phyloP scores from a whole-genome alignment of 2,329 filamentous ascomycete species.

The Triangularia verruculosa region DNA sequence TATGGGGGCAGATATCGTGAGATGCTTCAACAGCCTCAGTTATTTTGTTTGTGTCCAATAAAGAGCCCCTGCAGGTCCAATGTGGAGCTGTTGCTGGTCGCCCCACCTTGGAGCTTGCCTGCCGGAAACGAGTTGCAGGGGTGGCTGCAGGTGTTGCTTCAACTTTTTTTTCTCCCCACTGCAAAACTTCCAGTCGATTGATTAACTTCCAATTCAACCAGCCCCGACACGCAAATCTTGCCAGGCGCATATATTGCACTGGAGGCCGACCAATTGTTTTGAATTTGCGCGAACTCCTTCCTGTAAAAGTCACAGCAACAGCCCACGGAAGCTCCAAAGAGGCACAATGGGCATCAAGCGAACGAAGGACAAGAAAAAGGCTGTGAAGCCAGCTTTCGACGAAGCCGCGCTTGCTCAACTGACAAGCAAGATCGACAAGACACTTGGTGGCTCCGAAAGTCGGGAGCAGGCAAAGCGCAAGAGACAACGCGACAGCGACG shows the following conservation, averaged over 20 bases:
- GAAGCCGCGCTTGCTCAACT: constrained; percentile 50
- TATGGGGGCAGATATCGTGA: not conserved
- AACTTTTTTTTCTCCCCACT: constrained; percentile 7
- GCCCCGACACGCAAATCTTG: not conserved
- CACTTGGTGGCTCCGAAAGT: constrained; percentile 41
- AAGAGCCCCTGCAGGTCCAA: not conserved
- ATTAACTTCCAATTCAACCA: not conserved
- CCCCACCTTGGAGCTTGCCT: not conserved
- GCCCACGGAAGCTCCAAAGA: not conserved
- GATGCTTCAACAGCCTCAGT: not conserved
- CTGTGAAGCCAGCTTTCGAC: constrained; percentile 40
- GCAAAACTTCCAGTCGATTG: not conserved
- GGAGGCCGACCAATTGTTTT: not conserved
- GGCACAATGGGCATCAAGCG: constrained; percentile 24
- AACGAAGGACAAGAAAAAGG: constrained; percentile 41
- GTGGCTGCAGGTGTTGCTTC: not conserved
- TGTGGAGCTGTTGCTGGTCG: not conserved
- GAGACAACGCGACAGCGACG: constrained; percentile 33
- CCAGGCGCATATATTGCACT: not conserved
- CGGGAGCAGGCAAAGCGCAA: constrained; percentile 43
- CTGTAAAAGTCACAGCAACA: not conserved
- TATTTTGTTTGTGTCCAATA: not conserved
- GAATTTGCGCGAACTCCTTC: not conserved
- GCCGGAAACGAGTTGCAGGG: constrained; percentile 1
- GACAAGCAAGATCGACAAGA: constrained; percentile 56